Conservation (phyloP, 306 rosid species). For the Lupinus albus region DNA sequence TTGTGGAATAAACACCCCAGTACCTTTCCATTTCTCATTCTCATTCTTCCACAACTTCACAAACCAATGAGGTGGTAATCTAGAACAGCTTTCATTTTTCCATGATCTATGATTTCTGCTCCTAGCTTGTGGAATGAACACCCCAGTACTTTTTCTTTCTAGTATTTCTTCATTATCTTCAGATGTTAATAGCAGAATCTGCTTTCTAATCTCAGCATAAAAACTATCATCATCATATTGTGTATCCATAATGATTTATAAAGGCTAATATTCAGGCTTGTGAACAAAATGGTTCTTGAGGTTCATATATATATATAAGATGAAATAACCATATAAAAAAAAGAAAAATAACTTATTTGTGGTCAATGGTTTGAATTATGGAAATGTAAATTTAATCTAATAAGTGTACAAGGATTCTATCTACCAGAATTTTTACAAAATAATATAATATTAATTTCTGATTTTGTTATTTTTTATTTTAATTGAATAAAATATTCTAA, state of each 20-base stretch:
- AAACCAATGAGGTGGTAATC: slow-evolving; percentile 44
- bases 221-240: slow-evolving; percentile 52
- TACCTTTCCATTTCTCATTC: slow-evolving; percentile 55
- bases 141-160: slow-evolving; percentile 53
- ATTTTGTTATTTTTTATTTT: too few relatives aligned
- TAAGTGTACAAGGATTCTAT: too few relatives aligned
- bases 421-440: too few relatives aligned
- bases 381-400: slow-evolving; percentile 15
- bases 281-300: neutral
- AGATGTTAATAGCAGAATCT: slow-evolving; percentile 58
- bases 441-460: too few relatives aligned
- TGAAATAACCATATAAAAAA: neutral
- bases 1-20: slow-evolving; percentile 75
- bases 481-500: too few relatives aligned
- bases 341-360: slow-evolving; percentile 4
- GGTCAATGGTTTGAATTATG: slow-evolving; percentile 45
- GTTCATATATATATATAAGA: slow-evolving; percentile 31
- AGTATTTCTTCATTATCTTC: slow-evolving; percentile 41
- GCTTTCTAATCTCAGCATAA: slow-evolving; percentile 65
- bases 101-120: too few relatives aligned
- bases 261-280: neutral
- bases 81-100: slow-evolving; percentile 38
- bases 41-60: slow-evolving; percentile 48
- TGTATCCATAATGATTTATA: slow-evolving; percentile 29
- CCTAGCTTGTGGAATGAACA: slow-evolving; percentile 69